A percentile compares a stretch with the other conserved stretches of the same genome.
These are phyloP conservation scores for Coprinopsis sp. DNA, from an alignment of 768 basidiomycete genomes.

Conservation along the genomic window DNA sequence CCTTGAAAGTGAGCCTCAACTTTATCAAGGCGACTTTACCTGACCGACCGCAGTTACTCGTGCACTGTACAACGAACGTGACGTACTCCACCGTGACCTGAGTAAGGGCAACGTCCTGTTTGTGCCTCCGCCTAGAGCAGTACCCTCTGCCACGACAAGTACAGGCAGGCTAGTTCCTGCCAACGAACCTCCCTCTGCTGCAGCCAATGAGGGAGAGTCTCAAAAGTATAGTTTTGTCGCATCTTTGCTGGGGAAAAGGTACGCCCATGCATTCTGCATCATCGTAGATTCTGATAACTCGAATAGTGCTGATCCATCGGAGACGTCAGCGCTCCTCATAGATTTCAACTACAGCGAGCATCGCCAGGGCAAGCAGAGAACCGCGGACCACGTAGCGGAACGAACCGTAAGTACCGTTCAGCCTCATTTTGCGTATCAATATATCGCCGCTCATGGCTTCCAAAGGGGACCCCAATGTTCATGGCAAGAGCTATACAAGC, in stretches of 20 bases:
- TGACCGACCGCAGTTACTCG: not conserved
- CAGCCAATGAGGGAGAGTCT: not conserved
- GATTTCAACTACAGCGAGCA: conserved; percentile 1
- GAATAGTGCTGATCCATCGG: not conserved
- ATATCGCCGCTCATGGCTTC: not conserved
- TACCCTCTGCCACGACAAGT: no score
- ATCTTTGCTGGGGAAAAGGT: not conserved
- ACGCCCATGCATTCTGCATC: not conserved
- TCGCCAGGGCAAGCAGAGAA: not conserved
- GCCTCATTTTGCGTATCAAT: no score
- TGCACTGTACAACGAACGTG: not conserved
- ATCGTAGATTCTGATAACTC: not conserved
- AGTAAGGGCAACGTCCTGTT: not conserved
- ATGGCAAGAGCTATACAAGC: not conserved
- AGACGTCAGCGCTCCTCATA: not conserved
- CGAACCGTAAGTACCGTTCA: not conserved
- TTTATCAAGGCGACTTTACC: not conserved
- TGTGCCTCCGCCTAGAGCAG: not conserved
- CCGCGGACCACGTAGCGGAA: not conserved
- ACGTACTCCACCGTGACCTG: conserved; percentile 4
- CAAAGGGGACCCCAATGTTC: conserved; percentile 2
- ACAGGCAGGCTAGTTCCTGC: no score
- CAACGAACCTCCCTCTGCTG: not conserved
- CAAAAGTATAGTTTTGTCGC: not conserved
- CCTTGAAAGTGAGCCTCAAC: not conserved